phyloP scores from a whole-genome alignment of 164 flowering plant species.

The Vitis rotundifolia region DNA sequence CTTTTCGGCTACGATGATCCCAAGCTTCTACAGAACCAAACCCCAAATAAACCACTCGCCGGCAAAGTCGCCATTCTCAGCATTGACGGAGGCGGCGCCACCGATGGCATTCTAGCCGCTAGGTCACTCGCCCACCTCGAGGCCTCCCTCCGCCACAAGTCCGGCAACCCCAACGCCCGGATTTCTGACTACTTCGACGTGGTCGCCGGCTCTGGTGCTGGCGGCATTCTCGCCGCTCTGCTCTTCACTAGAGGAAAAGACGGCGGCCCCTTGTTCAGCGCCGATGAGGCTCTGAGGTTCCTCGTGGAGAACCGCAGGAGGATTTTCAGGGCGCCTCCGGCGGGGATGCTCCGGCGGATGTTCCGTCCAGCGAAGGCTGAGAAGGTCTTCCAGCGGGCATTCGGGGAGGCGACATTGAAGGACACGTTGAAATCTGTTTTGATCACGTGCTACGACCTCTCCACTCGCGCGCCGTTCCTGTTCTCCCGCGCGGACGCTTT shows the following conservation, averaged over 20 bases:
- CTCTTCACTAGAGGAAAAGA: conserved; percentile 53
- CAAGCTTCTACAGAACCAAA: conserved; percentile 9
- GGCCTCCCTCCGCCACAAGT: conserved; percentile 28
- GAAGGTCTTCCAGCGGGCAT: conserved; percentile 27
- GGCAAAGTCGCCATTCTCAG: conserved; percentile 62
- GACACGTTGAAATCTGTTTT: conserved; percentile 65
- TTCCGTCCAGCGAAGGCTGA: conserved; percentile 22
- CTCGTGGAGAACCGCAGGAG: conserved; percentile 30
- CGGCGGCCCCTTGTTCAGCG: conserved; percentile 42
- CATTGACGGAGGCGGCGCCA: conserved; percentile 54
- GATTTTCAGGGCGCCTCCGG: conserved; percentile 17
- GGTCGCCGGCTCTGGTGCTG: conserved; percentile 63
- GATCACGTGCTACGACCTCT: conserved; percentile 63
- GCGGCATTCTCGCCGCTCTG: conserved; percentile 59
- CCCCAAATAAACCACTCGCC: conserved; percentile 2
- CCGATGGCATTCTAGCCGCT: conserved; percentile 58
- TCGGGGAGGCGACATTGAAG: conserved; percentile 48
- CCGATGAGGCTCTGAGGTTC: conserved; percentile 44
- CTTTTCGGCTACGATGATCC: conserved; percentile 37
- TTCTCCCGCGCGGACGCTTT: conserved; percentile 74
- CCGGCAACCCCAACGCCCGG: conserved; percentile 44
- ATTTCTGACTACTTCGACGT: conserved; percentile 65
- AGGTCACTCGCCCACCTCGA: conserved; percentile 52
- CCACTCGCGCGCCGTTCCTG: conserved; percentile 52
- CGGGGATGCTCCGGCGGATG: conserved; percentile 29